Evolutionary conservation across 768 basidiomycete genomes (phyloP).

Genomic region (Coprinellus micaceus): DNA sequence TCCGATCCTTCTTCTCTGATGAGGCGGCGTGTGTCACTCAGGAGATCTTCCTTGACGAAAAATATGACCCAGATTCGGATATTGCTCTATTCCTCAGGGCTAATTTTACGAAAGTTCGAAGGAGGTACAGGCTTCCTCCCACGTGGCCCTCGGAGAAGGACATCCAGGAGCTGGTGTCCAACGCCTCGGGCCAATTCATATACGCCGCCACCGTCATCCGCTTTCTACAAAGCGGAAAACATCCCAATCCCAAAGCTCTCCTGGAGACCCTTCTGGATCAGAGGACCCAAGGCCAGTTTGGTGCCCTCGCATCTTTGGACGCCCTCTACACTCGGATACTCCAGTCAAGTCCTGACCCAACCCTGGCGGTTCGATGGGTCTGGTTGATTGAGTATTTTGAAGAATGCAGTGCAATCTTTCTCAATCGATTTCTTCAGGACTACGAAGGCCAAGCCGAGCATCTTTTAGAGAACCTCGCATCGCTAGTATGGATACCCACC

Average conservation of each 20-base stretch:
- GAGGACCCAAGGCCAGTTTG: neutral
- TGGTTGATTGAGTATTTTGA: neutral
- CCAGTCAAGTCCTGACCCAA: neutral
- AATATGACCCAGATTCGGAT: neutral
- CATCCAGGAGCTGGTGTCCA: neutral
- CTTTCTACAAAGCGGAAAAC: constrained; percentile 5
- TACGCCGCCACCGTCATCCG: constrained; percentile 14
- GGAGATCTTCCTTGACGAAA: neutral
- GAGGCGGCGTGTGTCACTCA: neutral
- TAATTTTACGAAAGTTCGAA: neutral
- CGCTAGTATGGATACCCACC: neutral
- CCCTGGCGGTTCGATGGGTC: neutral
- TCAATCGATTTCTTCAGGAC: neutral
- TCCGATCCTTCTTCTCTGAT: neutral
- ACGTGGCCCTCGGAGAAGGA: neutral
- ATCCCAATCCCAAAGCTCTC: constrained; percentile 8
- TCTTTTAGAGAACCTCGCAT: neutral
- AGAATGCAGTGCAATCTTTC: neutral
- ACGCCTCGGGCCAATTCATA: constrained; percentile 16
- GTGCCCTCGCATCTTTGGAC: neutral
- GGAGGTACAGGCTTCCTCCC: constrained; percentile 3
- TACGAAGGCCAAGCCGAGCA: neutral
- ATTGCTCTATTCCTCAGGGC: neutral
- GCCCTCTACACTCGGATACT: constrained; percentile 4
- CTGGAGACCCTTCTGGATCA: constrained; percentile 1